Conservation (phyloP, 2,329 filamentous ascomycete species). For the Colletotrichum sp. region DNA sequence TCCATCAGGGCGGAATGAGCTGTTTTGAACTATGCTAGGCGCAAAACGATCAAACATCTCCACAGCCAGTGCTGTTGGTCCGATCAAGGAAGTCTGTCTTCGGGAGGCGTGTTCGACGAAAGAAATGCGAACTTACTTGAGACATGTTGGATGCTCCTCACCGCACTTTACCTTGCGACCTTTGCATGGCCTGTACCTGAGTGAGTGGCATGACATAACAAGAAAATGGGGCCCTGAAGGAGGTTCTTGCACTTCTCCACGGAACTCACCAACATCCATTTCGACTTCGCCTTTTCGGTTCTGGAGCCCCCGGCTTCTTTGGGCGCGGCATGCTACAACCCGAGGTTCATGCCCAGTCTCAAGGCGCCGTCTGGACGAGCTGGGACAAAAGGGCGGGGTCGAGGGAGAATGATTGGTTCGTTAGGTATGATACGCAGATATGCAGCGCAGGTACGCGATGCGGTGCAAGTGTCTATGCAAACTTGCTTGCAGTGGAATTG, state of each 20-base stretch:
- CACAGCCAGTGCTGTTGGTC: background rate
- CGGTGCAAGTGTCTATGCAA: background rate
- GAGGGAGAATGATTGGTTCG: conserved; percentile 16
- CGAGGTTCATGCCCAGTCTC: background rate
- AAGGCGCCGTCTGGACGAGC: background rate
- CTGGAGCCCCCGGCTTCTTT: conserved; percentile 46
- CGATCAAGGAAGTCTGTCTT: background rate
- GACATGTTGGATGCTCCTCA: conserved; percentile 75
- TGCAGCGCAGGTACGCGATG: conserved; percentile 1
- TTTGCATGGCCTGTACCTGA: conserved; percentile 73
- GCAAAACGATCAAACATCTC: background rate
- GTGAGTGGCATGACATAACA: background rate
- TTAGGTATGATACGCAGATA: conserved; percentile 11
- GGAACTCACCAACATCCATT: conserved; percentile 49
- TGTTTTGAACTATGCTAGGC: background rate
- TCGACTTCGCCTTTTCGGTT: conserved; percentile 49
- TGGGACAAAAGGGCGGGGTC: conserved; percentile 14
- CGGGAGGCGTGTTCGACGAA: background rate
- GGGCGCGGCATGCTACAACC: conserved; percentile 43
- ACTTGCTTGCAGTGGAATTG: background rate
- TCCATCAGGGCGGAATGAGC: background rate
- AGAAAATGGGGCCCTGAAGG: background rate
- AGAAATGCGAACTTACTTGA: conserved; percentile 53
- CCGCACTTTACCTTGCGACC: conserved; percentile 77
- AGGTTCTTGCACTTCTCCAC: background rate